Conservation (phyloP, 805 yeast species). For the Alloascoidea africana region DNA sequence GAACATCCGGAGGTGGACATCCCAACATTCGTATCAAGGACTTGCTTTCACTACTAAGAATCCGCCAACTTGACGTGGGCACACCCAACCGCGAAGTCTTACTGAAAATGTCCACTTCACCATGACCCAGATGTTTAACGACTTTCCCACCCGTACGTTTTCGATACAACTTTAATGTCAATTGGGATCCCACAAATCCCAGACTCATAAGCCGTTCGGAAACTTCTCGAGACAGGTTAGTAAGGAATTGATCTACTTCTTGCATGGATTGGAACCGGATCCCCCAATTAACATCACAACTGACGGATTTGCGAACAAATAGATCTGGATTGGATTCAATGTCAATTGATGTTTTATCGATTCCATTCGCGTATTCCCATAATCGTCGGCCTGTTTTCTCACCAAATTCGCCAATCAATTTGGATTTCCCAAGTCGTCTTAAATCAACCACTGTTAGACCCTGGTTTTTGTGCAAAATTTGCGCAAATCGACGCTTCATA, state of each 20-base stretch:
- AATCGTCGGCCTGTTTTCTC: slow-evolving; percentile 54
- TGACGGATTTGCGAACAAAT: slow-evolving; percentile 58
- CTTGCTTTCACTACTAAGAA: slow-evolving; percentile 44
- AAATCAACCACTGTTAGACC: slow-evolving; percentile 25
- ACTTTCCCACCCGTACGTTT: slow-evolving; percentile 55
- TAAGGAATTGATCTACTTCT: slow-evolving; percentile 53
- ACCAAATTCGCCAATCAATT: slow-evolving; percentile 41
- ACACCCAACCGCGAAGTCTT: slow-evolving; percentile 45
- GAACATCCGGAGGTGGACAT: slow-evolving; percentile 48
- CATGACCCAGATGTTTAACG: slow-evolving; percentile 74
- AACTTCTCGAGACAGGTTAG: slow-evolving; percentile 44
- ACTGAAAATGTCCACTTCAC: slow-evolving; percentile 51
- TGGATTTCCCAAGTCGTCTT: slow-evolving; percentile 16
- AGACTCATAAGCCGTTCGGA: slow-evolving; percentile 31
- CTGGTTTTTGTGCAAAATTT: slow-evolving; percentile 25
- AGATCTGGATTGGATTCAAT: no score
- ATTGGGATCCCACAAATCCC: slow-evolving; percentile 33
- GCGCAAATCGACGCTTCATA: no score
- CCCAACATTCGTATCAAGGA: slow-evolving; percentile 37
- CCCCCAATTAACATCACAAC: slow-evolving; percentile 88
- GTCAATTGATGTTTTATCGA: slow-evolving; percentile 46
- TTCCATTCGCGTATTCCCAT: slow-evolving; percentile 44
- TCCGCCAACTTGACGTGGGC: slow-evolving; percentile 43
- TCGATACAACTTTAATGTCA: slow-evolving; percentile 51
- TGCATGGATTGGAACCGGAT: slow-evolving; percentile 48